These are phyloP conservation scores for Epithemia pelagica DNA, from an alignment of 108 stramenopile species.

Conservation along the genomic window DNA sequence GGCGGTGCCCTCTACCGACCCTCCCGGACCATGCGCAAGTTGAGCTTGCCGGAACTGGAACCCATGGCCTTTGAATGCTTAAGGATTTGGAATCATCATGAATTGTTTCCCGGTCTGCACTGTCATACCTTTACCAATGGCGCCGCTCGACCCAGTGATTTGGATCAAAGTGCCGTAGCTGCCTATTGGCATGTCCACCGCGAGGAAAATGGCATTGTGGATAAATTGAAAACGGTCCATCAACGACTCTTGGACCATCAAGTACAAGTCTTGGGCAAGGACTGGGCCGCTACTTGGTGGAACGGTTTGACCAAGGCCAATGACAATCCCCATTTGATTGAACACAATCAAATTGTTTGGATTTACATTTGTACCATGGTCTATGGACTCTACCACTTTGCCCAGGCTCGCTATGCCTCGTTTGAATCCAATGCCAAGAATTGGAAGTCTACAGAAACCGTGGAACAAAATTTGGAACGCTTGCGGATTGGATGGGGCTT, in stretches of 20 bases:
- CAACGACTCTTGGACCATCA: slow-evolving; percentile 43
- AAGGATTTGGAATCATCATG: slow-evolving; percentile 64
- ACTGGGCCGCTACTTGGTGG: slow-evolving; percentile 62
- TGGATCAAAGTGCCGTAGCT: slow-evolving; percentile 61
- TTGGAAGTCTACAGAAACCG: slow-evolving; percentile 44
- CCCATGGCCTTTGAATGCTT: slow-evolving; percentile 54
- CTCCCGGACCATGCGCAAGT: slow-evolving; percentile 48
- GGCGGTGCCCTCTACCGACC: slow-evolving; percentile 74
- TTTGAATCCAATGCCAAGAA: slow-evolving; percentile 40
- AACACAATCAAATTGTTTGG: slow-evolving; percentile 74
- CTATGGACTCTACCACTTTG: slow-evolving; percentile 73
- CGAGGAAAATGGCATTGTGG: slow-evolving; percentile 21
- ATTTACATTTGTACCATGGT: slow-evolving; percentile 63
- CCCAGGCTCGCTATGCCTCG: slow-evolving; percentile 57
- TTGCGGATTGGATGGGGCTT: slow-evolving; percentile 39
- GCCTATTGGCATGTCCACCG: slow-evolving; percentile 30
- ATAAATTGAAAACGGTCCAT: slow-evolving; percentile 11
- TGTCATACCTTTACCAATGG: slow-evolving; percentile 64
- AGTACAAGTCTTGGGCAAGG: slow-evolving; percentile 55
- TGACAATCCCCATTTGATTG: slow-evolving; percentile 35
- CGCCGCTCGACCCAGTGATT: slow-evolving; percentile 64
- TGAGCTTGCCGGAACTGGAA: slow-evolving; percentile 71
- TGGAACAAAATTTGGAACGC: slow-evolving; percentile 58
- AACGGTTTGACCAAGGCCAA: slow-evolving; percentile 66
- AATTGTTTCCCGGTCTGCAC: slow-evolving; percentile 18